phyloP scores from a whole-genome alignment of 1,139 yeast genomes.

The Nakaseomyces kungkrabaensis region DNA sequence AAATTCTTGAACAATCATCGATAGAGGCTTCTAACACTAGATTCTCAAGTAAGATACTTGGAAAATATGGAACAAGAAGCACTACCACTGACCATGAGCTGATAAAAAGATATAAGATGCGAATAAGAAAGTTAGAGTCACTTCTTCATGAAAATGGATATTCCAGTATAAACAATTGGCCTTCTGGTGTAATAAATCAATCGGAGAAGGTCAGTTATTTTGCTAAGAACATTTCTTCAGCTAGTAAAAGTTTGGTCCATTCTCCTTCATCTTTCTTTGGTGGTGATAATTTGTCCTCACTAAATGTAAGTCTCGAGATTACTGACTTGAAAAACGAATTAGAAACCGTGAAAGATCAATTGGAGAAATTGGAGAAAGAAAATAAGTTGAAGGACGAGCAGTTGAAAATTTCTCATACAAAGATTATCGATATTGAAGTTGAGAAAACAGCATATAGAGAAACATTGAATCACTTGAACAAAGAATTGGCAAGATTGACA shows the following conservation, averaged over 20 bases:
- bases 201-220: constrained; percentile 9
- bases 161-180: constrained; percentile 51
- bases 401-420: neutral
- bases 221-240: constrained; percentile 12
- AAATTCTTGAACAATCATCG: constrained; percentile 39
- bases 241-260: constrained; percentile 4
- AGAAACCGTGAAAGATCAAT: constrained; percentile 6
- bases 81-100: constrained; percentile 23
- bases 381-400: neutral
- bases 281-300: neutral
- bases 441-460: constrained; percentile 26
- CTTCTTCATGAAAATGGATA: constrained; percentile 58
- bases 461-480: constrained; percentile 19
- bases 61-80: neutral
- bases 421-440: constrained; percentile 14
- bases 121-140: constrained; percentile 57
- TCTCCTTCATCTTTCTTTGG: neutral
- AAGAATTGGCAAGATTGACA: constrained; percentile 20
- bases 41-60: constrained; percentile 24
- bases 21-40: constrained; percentile 30
- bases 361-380: neutral
- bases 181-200: constrained; percentile 28
- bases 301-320: neutral
- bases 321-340: constrained; percentile 9
- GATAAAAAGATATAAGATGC: constrained; percentile 45